Percentiles rank a stretch among this genome's conserved stretches.
These are phyloP conservation scores for Millerozyma acaciae DNA, from an alignment of 805 yeast genomes.

Conservation along the genomic window DNA sequence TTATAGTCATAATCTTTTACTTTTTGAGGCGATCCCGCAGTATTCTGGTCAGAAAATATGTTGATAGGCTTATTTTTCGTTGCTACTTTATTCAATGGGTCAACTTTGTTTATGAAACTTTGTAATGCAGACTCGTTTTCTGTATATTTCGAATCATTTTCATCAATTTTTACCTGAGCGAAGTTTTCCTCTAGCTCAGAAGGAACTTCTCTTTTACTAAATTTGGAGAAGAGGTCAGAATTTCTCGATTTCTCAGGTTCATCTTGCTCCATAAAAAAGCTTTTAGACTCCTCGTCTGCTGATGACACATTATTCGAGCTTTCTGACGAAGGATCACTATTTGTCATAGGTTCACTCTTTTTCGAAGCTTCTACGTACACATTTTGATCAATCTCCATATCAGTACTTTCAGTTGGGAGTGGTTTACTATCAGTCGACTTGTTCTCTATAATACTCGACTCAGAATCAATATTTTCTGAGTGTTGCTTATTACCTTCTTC, in stretches of 20 bases:
- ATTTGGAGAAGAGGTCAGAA: conserved; percentile 7
- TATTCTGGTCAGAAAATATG: conserved; percentile 37
- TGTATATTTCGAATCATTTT: conserved; percentile 3
- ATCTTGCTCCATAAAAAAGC: conserved; percentile 1
- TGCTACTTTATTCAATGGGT: conserved; percentile 37
- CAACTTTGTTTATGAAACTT: conserved; percentile 35
- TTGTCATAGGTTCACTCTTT: too few species aligned
- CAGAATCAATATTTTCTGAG: too few species aligned
- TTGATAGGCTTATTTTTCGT: conserved; percentile 31
- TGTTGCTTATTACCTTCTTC: too few species aligned
- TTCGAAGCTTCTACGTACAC: neutral
- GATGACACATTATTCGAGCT: neutral
- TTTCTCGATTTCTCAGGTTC: conserved; percentile 4
- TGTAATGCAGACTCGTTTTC: conserved; percentile 23
- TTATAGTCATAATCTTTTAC: conserved; percentile 28
- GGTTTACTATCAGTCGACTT: too few species aligned
- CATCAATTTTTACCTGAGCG: conserved; percentile 27
- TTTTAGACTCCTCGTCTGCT: neutral
- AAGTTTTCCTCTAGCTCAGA: conserved; percentile 23
- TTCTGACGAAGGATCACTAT: too few species aligned
- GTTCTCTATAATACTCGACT: too few species aligned
- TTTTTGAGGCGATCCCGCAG: conserved; percentile 35
- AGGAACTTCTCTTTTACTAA: conserved; percentile 11
- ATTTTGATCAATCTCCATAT: conserved; percentile 1
- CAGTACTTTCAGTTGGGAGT: too few species aligned